Percentiles rank a stretch among this genome's conserved stretches.
Evolutionary conservation across 1,284 basidiomycete species (phyloP).

Genomic region (Coriolopsis trogii): DNA sequence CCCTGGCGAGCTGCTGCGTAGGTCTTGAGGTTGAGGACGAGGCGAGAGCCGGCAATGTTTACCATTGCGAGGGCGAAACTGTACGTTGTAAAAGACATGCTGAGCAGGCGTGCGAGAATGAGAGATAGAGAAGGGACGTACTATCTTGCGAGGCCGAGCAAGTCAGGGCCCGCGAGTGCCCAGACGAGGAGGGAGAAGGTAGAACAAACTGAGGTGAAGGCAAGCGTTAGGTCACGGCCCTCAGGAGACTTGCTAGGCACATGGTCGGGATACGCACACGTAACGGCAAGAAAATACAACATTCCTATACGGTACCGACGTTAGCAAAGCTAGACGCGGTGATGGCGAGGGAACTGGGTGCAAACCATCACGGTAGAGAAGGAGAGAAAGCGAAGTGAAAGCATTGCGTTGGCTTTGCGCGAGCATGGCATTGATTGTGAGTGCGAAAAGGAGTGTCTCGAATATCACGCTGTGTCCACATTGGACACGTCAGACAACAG

Average conservation of each 20-base stretch:
- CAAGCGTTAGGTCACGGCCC: not conserved
- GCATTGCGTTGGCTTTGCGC: slow-evolving; percentile 28
- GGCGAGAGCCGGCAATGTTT: slow-evolving; percentile 33
- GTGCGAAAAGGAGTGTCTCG: slow-evolving; percentile 34
- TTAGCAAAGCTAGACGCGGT: not conserved
- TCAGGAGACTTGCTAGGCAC: not conserved
- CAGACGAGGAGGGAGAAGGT: slow-evolving; percentile 36
- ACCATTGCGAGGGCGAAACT: slow-evolving; percentile 37
- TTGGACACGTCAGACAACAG: not conserved
- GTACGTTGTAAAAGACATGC: not conserved
- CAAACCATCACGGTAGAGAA: slow-evolving; percentile 36
- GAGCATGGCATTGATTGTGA: slow-evolving; percentile 32
- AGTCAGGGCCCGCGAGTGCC: slow-evolving; percentile 35
- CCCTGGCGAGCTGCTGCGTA: slow-evolving; percentile 26
- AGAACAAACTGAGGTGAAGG: slow-evolving; percentile 34
- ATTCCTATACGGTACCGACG: slow-evolving; percentile 24
- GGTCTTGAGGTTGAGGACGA: slow-evolving; percentile 34
- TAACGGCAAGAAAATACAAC: slow-evolving; percentile 35
- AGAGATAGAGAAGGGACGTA: slow-evolving; percentile 14
- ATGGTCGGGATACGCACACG: slow-evolving; percentile 21
- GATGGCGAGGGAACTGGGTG: no score
- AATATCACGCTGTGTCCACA: slow-evolving; percentile 29
- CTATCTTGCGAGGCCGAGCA: slow-evolving; percentile 37
- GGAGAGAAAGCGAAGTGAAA: slow-evolving; percentile 30
- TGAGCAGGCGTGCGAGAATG: not conserved